Base-by-base conservation (phyloP, 768 basidiomycete genomes). In the Termitomyces sp. region DNA sequence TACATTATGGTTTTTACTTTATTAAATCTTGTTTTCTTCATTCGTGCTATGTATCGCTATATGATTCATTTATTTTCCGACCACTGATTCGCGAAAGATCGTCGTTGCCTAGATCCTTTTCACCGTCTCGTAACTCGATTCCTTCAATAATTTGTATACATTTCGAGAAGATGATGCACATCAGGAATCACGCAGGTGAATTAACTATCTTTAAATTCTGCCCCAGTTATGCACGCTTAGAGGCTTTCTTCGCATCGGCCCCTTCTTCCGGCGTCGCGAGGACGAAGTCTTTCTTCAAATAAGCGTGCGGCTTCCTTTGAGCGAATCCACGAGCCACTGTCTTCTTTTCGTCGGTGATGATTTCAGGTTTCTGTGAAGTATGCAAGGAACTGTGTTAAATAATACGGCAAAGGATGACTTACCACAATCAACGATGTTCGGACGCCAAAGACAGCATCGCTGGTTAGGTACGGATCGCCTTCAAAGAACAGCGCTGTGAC, bases 361-460 rank as follows among this genome's bases (percentile, higher is more conserved):
- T 70, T 48, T 80, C 72, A 26, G 84, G 71, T 46, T 78, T 77
- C 86, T 87, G 58, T 16, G 4, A 49, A 38, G 44, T 16, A 50
- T 32, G 38, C 5, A 14, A 42, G 47, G 26, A 53, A 20, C 10
- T 10, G 36, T 40, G 35, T 33, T 12, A 52, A 40, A n/a, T 18
- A n/a, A 53, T 8, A 4, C 3, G n/a, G n/a, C 3, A 28, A 14
- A 18, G 16, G 36, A 20, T 47, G 9, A 76, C 83, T 52, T 70
- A 92, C 90, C 62, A 91, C 82, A 20, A 92, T 79, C 28, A 94
- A 75, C 6, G 87, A 90, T 49, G 80, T 79, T 70, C 90, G 90
- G 24, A 90, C 91, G 10, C 92, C 91, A 69, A 93, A 92, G 3
- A 93, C 90, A 12, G 82, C 77, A 66, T 94, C 92, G 58, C 84